phyloP scores from a whole-genome alignment of 2,329 filamentous ascomycete genomes.

The Colletotrichum caudatum region DNA sequence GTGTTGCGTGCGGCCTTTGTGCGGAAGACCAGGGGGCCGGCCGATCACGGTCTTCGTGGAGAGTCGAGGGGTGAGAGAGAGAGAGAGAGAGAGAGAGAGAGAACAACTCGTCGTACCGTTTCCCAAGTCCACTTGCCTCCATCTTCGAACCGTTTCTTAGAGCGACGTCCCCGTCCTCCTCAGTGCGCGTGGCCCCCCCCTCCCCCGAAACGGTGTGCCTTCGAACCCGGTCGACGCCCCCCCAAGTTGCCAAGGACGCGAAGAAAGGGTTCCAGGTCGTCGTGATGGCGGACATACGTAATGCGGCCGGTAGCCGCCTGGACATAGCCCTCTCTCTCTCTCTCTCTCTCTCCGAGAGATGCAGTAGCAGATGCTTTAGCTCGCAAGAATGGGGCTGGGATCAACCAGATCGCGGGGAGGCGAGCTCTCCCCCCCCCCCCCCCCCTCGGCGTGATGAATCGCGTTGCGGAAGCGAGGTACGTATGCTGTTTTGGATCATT shows the following conservation, averaged over 20 bases:
- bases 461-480: background rate
- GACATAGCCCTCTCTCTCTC: too few species aligned
- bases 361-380: constrained; percentile 27
- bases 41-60: background rate
- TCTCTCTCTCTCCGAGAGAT: background rate
- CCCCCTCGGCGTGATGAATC: background rate
- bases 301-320: background rate
- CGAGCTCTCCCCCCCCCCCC: background rate
- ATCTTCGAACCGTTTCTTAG: background rate
- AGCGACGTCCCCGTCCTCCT: background rate
- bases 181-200: background rate
- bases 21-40: background rate
- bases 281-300: background rate
- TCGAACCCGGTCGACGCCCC: background rate
- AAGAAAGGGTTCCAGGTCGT: background rate
- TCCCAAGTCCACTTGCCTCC: background rate
- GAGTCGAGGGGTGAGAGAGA: background rate
- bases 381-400: too few species aligned
- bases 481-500: background rate
- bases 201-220: background rate
- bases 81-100: background rate
- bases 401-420: background rate
- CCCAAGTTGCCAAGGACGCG: background rate
- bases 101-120: background rate
- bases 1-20: background rate